These are phyloP conservation scores for Caryopteris hybrid DNA, from an alignment of 305 asterid genomes.

Conservation along the genomic window DNA sequence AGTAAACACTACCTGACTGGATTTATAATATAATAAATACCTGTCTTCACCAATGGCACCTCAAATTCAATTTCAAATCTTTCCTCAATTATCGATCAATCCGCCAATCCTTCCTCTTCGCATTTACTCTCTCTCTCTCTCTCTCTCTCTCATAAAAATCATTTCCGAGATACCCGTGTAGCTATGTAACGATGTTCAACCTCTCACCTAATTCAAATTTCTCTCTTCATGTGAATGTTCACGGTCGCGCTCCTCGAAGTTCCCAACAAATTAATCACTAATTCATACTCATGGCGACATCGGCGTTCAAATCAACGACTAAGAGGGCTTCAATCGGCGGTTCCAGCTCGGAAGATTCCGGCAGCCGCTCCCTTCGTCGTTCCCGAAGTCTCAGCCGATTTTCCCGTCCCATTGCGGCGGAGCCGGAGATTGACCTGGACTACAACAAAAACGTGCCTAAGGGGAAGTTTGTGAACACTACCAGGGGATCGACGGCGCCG, in stretches of 20 bases:
- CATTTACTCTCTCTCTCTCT: slow-evolving; percentile 11
- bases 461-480: slow-evolving; percentile 79
- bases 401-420: slow-evolving; percentile 37
- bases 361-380: slow-evolving; percentile 54
- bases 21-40: too few relatives aligned
- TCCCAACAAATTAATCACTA: neutral
- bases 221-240: neutral
- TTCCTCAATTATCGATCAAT: slow-evolving; percentile 32
- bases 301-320: slow-evolving; percentile 78
- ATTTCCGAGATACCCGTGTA: slow-evolving; percentile 9
- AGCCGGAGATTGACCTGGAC: slow-evolving; percentile 28
- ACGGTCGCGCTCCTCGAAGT: neutral
- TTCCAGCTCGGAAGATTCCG: slow-evolving; percentile 30
- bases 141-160: slow-evolving; percentile 6
- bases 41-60: neutral
- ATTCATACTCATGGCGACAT: slow-evolving; percentile 59
- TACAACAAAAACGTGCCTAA: slow-evolving; percentile 42
- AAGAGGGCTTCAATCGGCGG: slow-evolving; percentile 44
- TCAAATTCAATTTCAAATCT: slow-evolving; percentile 40
- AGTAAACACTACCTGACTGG: too few relatives aligned
- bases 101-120: slow-evolving; percentile 44
- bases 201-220: slow-evolving; percentile 17
- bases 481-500: slow-evolving; percentile 55
- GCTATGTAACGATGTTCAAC: slow-evolving; percentile 1
- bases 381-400: slow-evolving; percentile 82